Conservation (phyloP, 352 stramenopile genomes). For the Globisporangium cystogenes region DNA sequence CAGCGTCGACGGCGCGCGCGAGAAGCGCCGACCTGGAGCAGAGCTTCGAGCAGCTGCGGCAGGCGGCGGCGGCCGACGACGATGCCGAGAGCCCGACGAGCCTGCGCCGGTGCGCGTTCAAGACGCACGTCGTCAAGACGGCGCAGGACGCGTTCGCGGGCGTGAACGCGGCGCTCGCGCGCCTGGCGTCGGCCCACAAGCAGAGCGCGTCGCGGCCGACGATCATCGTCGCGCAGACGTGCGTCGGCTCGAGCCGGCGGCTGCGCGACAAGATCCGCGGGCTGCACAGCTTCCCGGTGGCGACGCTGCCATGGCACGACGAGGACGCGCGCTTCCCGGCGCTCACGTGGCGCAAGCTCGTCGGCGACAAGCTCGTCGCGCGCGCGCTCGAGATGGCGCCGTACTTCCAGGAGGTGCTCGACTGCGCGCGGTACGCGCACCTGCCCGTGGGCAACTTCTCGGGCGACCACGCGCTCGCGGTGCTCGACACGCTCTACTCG, state of each 20-base stretch:
- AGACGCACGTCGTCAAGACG: conserved; percentile 72
- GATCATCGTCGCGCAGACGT: conserved; percentile 87
- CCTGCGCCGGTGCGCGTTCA: conserved; percentile 51
- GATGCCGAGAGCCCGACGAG: conserved; percentile 13
- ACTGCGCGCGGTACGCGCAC: conserved; percentile 85
- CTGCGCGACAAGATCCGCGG: conserved; percentile 80
- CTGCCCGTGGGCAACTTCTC: conserved; percentile 95
- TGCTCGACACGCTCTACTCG: conserved; percentile 93
- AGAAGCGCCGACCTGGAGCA: conserved; percentile 43
- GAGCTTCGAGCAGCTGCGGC: conserved; percentile 44
- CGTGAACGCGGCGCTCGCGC: conserved; percentile 84
- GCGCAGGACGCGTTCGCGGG: conserved; percentile 74
- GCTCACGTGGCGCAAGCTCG: conserved; percentile 92
- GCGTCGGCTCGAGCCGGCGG: conserved; percentile 46
- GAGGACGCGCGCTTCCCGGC: conserved; percentile 82
- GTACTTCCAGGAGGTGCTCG: conserved; percentile 89
- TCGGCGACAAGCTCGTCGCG: conserved; percentile 69
- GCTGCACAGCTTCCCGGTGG: conserved; percentile 91
- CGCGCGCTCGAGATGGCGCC: conserved; percentile 77
- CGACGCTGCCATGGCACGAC: conserved; percentile 80
- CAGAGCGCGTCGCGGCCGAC: conserved; percentile 56
- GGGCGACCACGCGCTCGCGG: conserved; percentile 85
- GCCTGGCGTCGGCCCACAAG: conserved; percentile 75
- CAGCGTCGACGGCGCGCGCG: conserved; percentile 48
- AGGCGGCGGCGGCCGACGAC: conserved; percentile 22